A percentile compares a stretch with the other conserved stretches of the same genome.
Conservation (phyloP, 176 grass and related monocot genomes). For the Pontederia paniculata region DNA sequence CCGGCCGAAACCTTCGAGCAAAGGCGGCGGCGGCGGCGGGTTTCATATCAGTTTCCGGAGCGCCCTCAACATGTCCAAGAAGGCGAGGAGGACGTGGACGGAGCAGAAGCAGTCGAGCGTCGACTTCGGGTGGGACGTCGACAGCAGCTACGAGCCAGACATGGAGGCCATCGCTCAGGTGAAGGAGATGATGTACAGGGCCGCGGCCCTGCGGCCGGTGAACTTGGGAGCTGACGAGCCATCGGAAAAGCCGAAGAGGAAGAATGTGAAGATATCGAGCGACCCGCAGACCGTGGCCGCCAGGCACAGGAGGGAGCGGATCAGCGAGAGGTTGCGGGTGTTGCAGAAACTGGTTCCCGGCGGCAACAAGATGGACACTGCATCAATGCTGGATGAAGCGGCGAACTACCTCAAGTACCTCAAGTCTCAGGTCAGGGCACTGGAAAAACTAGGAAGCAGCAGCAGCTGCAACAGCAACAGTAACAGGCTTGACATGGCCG, state of each 20-base stretch:
- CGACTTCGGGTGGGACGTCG: background rate
- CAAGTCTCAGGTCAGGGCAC: conserved; percentile 11
- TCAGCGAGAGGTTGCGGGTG: conserved; percentile 9
- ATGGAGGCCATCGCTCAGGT: conserved; percentile 4
- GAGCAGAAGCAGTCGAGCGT: too few relatives aligned
- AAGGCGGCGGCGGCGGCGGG: too few relatives aligned
- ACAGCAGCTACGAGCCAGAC: conserved; percentile 4
- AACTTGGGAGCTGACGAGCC: background rate
- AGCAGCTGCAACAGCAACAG: background rate
- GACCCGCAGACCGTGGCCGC: conserved; percentile 15
- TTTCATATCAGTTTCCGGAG: too few relatives aligned
- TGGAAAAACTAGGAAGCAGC: conserved; percentile 2
- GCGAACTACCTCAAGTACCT: conserved; percentile 16
- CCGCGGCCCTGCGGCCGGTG: conserved; percentile 8
- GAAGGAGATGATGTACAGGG: conserved; percentile 13
- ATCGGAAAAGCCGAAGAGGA: conserved; percentile 4
- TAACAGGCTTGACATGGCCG: background rate
- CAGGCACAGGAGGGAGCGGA: conserved; percentile 4
- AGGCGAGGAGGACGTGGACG: too few relatives aligned
- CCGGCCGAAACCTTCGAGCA: too few relatives aligned
- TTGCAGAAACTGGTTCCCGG: conserved; percentile 10
- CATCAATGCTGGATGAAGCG: conserved; percentile 10
- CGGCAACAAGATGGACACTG: conserved; percentile 8
- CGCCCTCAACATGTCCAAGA: too few relatives aligned
- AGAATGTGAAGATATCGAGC: conserved; percentile 15